Evolutionary conservation across 495 filamentous ascomycete genomes (phyloP).

Genomic region (Emericellopsis terricola): DNA sequence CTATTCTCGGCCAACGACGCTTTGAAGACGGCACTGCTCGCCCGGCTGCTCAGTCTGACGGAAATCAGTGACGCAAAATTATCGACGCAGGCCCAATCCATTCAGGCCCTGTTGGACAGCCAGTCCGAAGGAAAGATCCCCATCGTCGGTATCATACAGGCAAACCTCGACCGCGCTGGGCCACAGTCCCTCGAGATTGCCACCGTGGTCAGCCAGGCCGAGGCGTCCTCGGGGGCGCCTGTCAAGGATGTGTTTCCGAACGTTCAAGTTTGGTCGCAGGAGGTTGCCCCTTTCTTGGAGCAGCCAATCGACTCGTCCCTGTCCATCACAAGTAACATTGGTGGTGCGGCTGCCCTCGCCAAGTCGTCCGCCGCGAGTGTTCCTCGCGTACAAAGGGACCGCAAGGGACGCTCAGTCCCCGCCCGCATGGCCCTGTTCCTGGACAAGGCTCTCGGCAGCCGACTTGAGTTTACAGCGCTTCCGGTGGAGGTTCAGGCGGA

Average conservation of each 20-base stretch:
- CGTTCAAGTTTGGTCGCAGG: constrained; percentile 19
- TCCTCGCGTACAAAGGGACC: constrained; percentile 31
- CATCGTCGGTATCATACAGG: constrained; percentile 18
- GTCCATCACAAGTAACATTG: constrained; percentile 52
- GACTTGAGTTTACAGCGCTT: constrained; percentile 10
- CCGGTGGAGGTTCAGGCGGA: constrained; percentile 16
- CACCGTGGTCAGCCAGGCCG: constrained; percentile 18
- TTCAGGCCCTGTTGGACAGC: constrained; percentile 17
- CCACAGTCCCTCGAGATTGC: constrained; percentile 23
- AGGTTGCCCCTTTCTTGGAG: constrained; percentile 39
- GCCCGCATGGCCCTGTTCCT: constrained; percentile 58
- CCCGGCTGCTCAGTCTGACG: constrained; percentile 23
- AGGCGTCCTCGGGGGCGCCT: constrained; percentile 6
- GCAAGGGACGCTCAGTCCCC: constrained; percentile 46
- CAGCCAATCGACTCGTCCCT: constrained; percentile 39
- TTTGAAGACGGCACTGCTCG: constrained; percentile 20
- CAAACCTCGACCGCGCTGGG: constrained; percentile 20
- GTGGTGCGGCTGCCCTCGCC: constrained; percentile 51
- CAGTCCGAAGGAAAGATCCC: constrained; percentile 12
- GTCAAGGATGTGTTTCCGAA: constrained; percentile 24
- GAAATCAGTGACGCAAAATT: constrained; percentile 17
- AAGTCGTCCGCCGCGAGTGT: constrained; percentile 10
- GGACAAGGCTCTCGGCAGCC: constrained; percentile 29
- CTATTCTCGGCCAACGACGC: constrained; percentile 14
- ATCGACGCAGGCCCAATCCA: constrained; percentile 10